Conservation (phyloP, 1,284 basidiomycete genomes). For the Peniophora sp. region DNA sequence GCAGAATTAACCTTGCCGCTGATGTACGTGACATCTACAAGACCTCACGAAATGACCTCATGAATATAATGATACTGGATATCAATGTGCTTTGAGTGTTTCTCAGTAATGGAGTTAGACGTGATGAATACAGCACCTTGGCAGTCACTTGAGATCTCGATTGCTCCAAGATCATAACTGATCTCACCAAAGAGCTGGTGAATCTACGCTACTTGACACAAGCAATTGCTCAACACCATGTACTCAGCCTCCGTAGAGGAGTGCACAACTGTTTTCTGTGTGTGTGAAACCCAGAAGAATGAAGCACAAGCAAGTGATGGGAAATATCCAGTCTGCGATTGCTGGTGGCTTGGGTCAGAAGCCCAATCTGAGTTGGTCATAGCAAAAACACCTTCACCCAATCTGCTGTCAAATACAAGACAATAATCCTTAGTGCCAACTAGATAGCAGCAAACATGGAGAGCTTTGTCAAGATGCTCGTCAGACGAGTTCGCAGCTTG, state of each 20-base stretch:
- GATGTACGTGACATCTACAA: background rate
- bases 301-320: slow-evolving; percentile 13
- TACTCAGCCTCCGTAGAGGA: slow-evolving; percentile 27
- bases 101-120: slow-evolving; percentile 19
- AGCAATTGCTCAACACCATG: slow-evolving; percentile 19
- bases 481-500: slow-evolving; percentile 5
- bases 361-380: slow-evolving; percentile 22
- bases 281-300: slow-evolving; percentile 18
- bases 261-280: slow-evolving; percentile 18
- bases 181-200: slow-evolving; percentile 16
- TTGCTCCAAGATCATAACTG: slow-evolving; percentile 5
- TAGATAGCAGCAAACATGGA: slow-evolving; percentile 18
- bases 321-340: slow-evolving; percentile 16
- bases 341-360: slow-evolving; percentile 6
- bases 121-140: slow-evolving; percentile 25
- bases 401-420: slow-evolving; percentile 15
- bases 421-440: slow-evolving; percentile 13
- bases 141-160: slow-evolving; percentile 26
- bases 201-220: slow-evolving; percentile 18
- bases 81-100: slow-evolving; percentile 33
- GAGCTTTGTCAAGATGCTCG: slow-evolving; percentile 14
- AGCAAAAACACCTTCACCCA: slow-evolving; percentile 7
- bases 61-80: slow-evolving; percentile 28
- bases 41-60: slow-evolving; percentile 16
- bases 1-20: background rate